Base-by-base conservation (phyloP, 73 alveolate species). In the Stentor roeselii region DNA sequence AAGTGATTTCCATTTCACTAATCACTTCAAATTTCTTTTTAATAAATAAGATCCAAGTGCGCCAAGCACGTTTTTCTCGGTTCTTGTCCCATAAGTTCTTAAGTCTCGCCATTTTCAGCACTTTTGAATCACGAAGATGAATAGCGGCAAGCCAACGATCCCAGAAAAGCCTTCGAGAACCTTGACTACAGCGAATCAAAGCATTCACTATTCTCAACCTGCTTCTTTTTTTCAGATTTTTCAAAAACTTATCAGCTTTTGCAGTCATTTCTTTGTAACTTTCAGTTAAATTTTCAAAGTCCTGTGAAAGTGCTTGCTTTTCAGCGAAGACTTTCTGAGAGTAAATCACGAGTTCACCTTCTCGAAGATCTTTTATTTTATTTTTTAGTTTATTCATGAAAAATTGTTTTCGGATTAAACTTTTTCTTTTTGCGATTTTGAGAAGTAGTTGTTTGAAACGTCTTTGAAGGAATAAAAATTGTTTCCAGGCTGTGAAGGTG, bases 401-500 rank as follows among this genome's bases (percentile, higher is more conserved):
- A 21, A 50, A 11, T 50, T 50, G 67, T 21, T 50, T 50, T 50
- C 67, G 6, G 6, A 50, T 50, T 11, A 50, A 50, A 6, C 67
- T 21, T 50, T 50, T 50, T 21, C 67, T 50, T 11, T 50, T 6
- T 6, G 67, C 67, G 21, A 50, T 50, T 50, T 50, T 50, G 6
- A 50, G 6, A 50, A 50, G 21, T 21, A 50, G 6, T 21, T 50
- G 67, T 50, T 50, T 50, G 21, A 50, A 50, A 6, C 21, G 67
- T 21, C 21, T 50, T 50, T 21, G 6, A 50, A 50, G 67, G 6
- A 11, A 14, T 34, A 27, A 67, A 2, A 21, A 67, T 36, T 34
- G 27, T 34, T 34, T 67, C 80, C 80, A 67, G 14, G 80, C 80
- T 27, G 15, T 32, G 37, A 67, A 67, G 34, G 80, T 67, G 41